Conservation (phyloP, 2,329 filamentous ascomycete genomes). For the Trichoderma gracile region DNA sequence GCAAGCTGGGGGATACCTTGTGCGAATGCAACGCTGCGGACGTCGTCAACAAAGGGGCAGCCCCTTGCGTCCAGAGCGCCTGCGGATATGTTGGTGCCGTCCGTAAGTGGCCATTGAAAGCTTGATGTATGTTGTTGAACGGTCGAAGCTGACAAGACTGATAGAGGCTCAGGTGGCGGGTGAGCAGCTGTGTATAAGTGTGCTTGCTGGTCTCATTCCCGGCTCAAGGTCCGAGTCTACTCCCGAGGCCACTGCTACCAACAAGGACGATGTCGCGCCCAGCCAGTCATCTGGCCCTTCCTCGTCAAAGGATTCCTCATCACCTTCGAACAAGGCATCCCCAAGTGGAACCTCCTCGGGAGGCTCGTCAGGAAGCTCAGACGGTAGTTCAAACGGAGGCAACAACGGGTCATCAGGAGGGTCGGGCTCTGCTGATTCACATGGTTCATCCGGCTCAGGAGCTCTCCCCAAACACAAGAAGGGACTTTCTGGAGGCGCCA, state of each 20-base stretch:
- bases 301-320: background rate
- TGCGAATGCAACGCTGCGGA: slow-evolving; percentile 18
- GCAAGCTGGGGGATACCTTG: slow-evolving; percentile 10
- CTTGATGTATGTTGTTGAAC: no score
- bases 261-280: background rate
- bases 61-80: slow-evolving; percentile 15
- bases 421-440: background rate
- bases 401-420: background rate
- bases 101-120: background rate
- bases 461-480: background rate
- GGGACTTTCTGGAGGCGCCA: slow-evolving; percentile 7
- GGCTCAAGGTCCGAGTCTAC: background rate
- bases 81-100: slow-evolving; percentile 10
- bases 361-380: background rate
- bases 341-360: background rate
- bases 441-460: background rate
- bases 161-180: slow-evolving; percentile 13
- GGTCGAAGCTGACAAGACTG: background rate
- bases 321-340: background rate
- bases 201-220: slow-evolving; percentile 6
- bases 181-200: slow-evolving; percentile 20
- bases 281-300: background rate
- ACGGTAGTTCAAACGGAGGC: background rate
- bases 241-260: background rate
- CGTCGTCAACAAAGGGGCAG: slow-evolving; percentile 1